Evolutionary conservation across 768 basidiomycete species (phyloP).

Genomic region (Austroboletus festivus): DNA sequence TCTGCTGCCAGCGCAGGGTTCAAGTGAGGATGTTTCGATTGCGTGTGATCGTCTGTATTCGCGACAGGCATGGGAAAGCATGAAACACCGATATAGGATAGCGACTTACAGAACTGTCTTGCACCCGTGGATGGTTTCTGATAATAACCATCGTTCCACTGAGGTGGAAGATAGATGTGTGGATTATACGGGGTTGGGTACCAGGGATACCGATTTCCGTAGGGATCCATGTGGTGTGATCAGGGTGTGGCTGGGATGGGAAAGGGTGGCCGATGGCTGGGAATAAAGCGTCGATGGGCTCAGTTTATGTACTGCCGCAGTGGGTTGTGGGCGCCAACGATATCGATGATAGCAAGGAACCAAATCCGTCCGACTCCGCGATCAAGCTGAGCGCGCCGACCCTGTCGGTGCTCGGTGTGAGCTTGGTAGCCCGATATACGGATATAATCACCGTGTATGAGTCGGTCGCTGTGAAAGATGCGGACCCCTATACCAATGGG

Average conservation of each 20-base stretch:
- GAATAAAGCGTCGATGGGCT: background rate
- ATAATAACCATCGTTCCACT: constrained; percentile 12
- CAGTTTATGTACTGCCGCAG: constrained; percentile 8
- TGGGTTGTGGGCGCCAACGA: constrained; percentile 11
- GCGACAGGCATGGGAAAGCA: background rate
- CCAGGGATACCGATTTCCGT: constrained; percentile 18
- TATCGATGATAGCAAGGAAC: background rate
- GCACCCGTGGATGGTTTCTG: constrained; percentile 9
- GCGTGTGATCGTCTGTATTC: constrained; percentile 16
- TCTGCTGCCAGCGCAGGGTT: constrained; percentile 54
- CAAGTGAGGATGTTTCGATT: constrained; percentile 47
- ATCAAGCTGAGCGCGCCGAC: background rate
- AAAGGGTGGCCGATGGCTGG: background rate
- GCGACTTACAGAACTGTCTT: constrained; percentile 17
- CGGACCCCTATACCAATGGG: too few relatives aligned
- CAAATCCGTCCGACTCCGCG: constrained; percentile 6
- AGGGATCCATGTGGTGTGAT: constrained; percentile 23
- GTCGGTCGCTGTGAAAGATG: too few relatives aligned
- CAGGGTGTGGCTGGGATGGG: constrained; percentile 1
- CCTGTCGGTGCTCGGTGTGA: background rate
- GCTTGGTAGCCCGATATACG: too few relatives aligned
- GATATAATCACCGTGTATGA: too few relatives aligned
- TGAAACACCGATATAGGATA: background rate
- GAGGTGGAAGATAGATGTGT: constrained; percentile 28
- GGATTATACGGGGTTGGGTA: constrained; percentile 30